Evolutionary conservation across 2,329 filamentous ascomycete genomes (phyloP).

Genomic region (Epichloe scottii): DNA sequence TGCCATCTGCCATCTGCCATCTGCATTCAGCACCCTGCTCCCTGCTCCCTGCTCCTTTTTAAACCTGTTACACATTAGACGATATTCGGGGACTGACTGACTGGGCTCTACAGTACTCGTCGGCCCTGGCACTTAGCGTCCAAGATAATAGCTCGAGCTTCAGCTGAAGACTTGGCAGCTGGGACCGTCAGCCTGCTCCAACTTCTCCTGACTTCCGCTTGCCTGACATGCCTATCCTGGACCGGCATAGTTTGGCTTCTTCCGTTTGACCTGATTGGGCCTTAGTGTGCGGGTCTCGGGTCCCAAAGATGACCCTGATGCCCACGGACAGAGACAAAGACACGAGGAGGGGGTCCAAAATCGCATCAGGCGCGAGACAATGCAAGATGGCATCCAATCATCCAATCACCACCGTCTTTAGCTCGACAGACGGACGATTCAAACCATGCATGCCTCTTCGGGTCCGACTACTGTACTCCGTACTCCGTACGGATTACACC

Average conservation of each 20-base stretch:
- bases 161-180: not conserved
- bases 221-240: conserved; percentile 3
- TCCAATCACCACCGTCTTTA: not conserved
- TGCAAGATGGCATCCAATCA: conserved; percentile 1
- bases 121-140: too few relatives aligned
- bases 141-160: too few relatives aligned
- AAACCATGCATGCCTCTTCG: not conserved
- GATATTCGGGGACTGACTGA: too few relatives aligned
- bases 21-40: too few relatives aligned
- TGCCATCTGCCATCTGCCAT: too few relatives aligned
- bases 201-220: conserved; percentile 1
- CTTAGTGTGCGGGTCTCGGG: not conserved
- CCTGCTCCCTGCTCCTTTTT: too few relatives aligned
- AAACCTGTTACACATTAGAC: too few relatives aligned
- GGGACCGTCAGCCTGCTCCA: not conserved
- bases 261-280: not conserved
- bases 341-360: not conserved
- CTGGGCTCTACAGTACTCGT: not conserved
- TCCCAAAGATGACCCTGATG: not conserved
- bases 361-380: conserved; percentile 2
- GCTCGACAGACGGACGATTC: not conserved
- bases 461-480: not conserved
- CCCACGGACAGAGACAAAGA: not conserved
- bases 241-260: not conserved
- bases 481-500: too few relatives aligned